Evolutionary conservation across 345 rosid species (phyloP).

Genomic region (Erucastrum elatum): DNA sequence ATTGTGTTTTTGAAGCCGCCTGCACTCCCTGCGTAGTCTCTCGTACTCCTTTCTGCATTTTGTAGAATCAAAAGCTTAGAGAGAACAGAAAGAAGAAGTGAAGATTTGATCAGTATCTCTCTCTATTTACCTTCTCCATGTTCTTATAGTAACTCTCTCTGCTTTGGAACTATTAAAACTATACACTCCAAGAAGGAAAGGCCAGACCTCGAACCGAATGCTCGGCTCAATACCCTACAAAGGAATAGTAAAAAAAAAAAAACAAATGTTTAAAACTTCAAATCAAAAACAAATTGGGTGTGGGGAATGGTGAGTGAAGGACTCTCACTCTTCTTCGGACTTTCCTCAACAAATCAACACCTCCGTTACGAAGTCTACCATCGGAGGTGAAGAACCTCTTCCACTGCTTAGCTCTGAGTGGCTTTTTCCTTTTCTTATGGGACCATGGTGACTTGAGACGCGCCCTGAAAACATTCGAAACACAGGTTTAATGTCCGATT

Average conservation of each 20-base stretch:
- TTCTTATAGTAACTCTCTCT: constrained; percentile 69
- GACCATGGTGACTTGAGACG: constrained; percentile 96
- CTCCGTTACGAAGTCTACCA: constrained; percentile 79
- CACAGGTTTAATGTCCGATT: constrained; percentile 1
- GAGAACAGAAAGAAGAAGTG: background rate
- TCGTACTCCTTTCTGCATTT: constrained; percentile 84
- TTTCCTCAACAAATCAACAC: constrained; percentile 79
- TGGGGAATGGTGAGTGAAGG: background rate
- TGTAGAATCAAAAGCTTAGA: constrained; percentile 20
- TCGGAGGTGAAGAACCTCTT: constrained; percentile 62
- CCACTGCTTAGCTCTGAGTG: constrained; percentile 81
- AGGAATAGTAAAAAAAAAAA: background rate
- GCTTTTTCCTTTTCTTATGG: constrained; percentile 72
- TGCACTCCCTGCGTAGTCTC: constrained; percentile 75
- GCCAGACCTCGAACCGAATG: constrained; percentile 94
- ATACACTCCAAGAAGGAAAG: constrained; percentile 96
- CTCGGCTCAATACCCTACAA: constrained; percentile 88
- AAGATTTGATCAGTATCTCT: constrained; percentile 29
- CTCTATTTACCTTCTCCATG: constrained; percentile 60
- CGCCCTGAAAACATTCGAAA: constrained; percentile 60
- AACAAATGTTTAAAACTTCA: background rate
- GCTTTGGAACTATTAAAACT: constrained; percentile 76
- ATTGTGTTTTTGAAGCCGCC: constrained; percentile 48
- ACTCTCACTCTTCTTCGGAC: constrained; percentile 96
- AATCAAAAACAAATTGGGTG: background rate